Conservation (phyloP, 2,329 filamentous ascomycete genomes). For the Paracoccidioides brasiliensis region DNA sequence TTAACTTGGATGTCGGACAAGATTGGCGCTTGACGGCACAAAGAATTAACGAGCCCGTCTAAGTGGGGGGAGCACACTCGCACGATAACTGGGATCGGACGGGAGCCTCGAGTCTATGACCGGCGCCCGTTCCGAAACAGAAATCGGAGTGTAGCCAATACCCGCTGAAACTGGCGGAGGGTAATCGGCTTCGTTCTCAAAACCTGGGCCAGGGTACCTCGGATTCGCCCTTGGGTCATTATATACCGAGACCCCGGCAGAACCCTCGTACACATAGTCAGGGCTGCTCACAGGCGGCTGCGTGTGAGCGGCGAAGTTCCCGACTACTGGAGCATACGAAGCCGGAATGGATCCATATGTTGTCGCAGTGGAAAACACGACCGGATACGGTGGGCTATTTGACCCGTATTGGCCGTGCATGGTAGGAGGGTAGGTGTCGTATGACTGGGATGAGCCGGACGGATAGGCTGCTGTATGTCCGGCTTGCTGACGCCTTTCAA, state of each 20-base stretch:
- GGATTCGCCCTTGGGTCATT: conserved; percentile 26
- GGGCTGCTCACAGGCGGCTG: conserved; percentile 27
- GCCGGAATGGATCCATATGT: conserved; percentile 22
- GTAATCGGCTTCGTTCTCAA: conserved; percentile 31
- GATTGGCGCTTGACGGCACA: too few relatives aligned
- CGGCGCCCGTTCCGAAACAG: conserved; percentile 31
- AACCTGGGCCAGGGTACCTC: conserved; percentile 29
- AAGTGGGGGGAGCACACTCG: conserved; percentile 27
- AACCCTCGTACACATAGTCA: conserved; percentile 25
- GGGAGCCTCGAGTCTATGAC: conserved; percentile 32
- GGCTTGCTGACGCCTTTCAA: conserved; percentile 26
- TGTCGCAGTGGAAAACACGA: background rate
- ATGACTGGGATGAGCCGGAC: conserved; percentile 21
- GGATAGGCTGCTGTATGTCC: conserved; percentile 27
- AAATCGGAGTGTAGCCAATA: conserved; percentile 29
- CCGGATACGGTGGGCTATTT: background rate
- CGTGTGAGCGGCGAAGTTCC: conserved; percentile 22
- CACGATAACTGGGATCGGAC: conserved; percentile 22
- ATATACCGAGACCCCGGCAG: conserved; percentile 18
- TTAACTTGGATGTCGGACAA: too few relatives aligned
- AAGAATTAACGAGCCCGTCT: conserved; percentile 20
- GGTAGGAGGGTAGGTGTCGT: conserved; percentile 19
- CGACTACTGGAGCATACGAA: conserved; percentile 24
- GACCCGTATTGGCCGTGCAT: conserved; percentile 5
- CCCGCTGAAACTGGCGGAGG: conserved; percentile 28